A percentile compares a stretch with the other conserved stretches of the same genome.
These are phyloP conservation scores for Eucalyptus brandiana DNA, from an alignment of 345 rosid genomes.

Conservation along the genomic window DNA sequence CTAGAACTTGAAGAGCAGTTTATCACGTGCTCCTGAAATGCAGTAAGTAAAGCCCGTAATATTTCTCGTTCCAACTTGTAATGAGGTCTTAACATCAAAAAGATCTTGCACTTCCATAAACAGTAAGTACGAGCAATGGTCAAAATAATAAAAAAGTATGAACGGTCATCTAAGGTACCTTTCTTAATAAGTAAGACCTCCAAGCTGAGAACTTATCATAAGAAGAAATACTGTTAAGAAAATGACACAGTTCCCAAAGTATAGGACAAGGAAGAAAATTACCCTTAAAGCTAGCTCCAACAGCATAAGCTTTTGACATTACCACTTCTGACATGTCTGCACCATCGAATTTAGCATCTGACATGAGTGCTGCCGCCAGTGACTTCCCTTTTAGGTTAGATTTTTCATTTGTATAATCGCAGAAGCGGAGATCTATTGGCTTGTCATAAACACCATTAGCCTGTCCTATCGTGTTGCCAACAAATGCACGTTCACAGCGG, in stretches of 20 bases:
- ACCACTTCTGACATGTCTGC: constrained; percentile 96
- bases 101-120: neutral
- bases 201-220: neutral
- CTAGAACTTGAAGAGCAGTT: neutral
- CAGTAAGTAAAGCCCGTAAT: neutral
- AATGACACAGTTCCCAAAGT: neutral
- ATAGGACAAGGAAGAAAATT: neutral
- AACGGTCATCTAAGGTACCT: neutral
- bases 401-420: constrained; percentile 76
- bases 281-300: constrained; percentile 96
- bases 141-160: neutral
- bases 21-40: neutral
- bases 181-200: neutral
- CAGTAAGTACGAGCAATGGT: neutral
- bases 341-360: constrained; percentile 93
- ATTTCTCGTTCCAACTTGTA: neutral
- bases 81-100: neutral
- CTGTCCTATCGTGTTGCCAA: constrained; percentile 96
- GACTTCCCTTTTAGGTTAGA: constrained; percentile 88
- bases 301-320: constrained; percentile 99
- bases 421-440: constrained; percentile 88
- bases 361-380: constrained; percentile 91
- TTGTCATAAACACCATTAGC: constrained; percentile 98
- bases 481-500: constrained; percentile 78
- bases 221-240: neutral